Base-by-base conservation (phyloP, 345 rosid genomes). In the Bruguiera gymnorhiza region DNA sequence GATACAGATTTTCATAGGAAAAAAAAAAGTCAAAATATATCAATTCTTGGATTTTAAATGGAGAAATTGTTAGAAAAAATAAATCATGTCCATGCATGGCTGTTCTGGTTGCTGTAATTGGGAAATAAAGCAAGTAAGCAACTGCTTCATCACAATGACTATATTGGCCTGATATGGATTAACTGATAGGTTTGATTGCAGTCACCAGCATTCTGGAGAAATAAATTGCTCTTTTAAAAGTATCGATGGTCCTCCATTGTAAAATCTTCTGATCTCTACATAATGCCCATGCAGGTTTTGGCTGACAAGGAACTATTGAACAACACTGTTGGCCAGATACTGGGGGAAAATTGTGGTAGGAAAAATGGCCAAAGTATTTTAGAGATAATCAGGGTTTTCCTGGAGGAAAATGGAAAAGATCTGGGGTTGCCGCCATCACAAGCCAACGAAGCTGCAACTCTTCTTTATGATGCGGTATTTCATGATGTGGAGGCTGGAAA, bases 361-460 rank as follows among this genome's bases (percentile, higher is more conserved):
- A 79, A 80, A 36, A 80, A 74, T 39, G 79, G 31, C 16, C 70
- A 29, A 65, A 79, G 53, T 10, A 60, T 69, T 3, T 63, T 66
- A 19, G 76, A 79, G 66, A 63, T 74, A 53, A 78, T 87, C 71
- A 71, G 83, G 79, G 66, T 30, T 66, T 84, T 85, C 75, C 81
- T 93, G 30, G 81, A 82, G 78, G 62, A 80, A 72, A 86, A 82
- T 19, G 92, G 90, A 19, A 73, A 73, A 51, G 87, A 88, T 69
- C 65, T 86, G 43, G 98, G 98, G 26, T 76, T 93, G 84, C 98
- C 98, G 37, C 88, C 88, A 27, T 30, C 81, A 20, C 80, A 90
- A 72, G 81, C 86, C 48, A 86, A 84, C 13, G 97, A 90, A 62
- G 69, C 89, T 8, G 84, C 75, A 56, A 32, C 60, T 75, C 83